Evolutionary conservation across 768 basidiomycete species (phyloP).

Genomic region (Trametes maxima): DNA sequence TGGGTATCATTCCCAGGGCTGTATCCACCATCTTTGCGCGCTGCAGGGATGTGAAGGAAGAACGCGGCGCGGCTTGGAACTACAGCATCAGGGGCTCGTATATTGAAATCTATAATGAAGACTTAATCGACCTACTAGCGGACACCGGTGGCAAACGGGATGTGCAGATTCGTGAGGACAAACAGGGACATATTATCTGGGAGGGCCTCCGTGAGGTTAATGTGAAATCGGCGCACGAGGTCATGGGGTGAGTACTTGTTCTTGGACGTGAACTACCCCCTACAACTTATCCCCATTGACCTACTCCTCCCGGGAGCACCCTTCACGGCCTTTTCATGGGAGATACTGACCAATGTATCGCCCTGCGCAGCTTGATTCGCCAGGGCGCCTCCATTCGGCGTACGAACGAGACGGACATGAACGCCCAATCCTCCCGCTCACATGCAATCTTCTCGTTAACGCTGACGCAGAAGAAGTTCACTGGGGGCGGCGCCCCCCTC

Average conservation of each 20-base stretch:
- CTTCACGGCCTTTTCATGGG: background rate
- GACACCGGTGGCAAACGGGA: constrained; percentile 74
- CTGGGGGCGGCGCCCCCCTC: constrained; percentile 70
- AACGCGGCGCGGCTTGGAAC: constrained; percentile 74
- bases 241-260: constrained; percentile 78
- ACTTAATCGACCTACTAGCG: constrained; percentile 91
- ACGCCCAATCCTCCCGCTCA: constrained; percentile 95
- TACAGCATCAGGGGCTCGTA: constrained; percentile 87
- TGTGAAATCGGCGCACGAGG: constrained; percentile 82
- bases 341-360: constrained; percentile 8
- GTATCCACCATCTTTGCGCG: constrained; percentile 85
- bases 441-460: constrained; percentile 99
- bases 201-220: constrained; percentile 90
- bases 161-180: constrained; percentile 96
- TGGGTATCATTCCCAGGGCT: constrained; percentile 96
- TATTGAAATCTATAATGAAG: constrained; percentile 99
- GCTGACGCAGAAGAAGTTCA: constrained; percentile 85
- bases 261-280: background rate
- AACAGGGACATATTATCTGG: constrained; percentile 97
- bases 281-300: background rate
- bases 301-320: background rate
- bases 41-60: constrained; percentile 75
- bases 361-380: constrained; percentile 68
- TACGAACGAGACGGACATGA: constrained; percentile 98
- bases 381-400: constrained; percentile 89